Evolutionary conservation across 176 grass and related monocot genomes (phyloP).

Genomic region (Raddia distichophylla): DNA sequence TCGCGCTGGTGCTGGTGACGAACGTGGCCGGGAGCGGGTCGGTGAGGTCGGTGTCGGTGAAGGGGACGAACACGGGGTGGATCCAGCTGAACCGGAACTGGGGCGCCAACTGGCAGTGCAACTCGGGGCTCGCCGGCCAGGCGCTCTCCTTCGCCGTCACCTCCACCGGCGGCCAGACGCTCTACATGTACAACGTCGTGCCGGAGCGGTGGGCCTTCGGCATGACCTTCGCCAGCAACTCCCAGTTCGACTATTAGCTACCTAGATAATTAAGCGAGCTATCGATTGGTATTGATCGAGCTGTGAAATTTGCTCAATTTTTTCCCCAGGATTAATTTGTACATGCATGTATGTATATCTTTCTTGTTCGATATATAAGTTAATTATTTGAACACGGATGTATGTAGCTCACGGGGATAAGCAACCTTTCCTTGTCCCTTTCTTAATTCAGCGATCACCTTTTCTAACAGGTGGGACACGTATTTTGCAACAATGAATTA

Average conservation of each 20-base stretch:
- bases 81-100: slow-evolving; percentile 49
- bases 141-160: slow-evolving; percentile 61
- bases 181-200: slow-evolving; percentile 45
- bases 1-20: slow-evolving; percentile 46
- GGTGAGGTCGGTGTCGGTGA: slow-evolving; percentile 48
- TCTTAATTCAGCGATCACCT: too few species aligned
- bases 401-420: too few species aligned
- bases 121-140: slow-evolving; percentile 44
- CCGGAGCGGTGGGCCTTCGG: slow-evolving; percentile 49
- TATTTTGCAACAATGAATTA: too few species aligned
- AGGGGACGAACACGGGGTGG: slow-evolving; percentile 58
- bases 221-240: slow-evolving; percentile 45
- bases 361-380: too few species aligned
- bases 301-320: too few species aligned
- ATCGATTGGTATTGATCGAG: too few species aligned
- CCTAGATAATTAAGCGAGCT: too few species aligned
- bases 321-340: too few species aligned
- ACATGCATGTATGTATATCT: too few species aligned
- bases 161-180: slow-evolving; percentile 40
- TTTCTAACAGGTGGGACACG: too few species aligned
- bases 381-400: too few species aligned
- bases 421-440: too few species aligned
- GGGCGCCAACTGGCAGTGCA: slow-evolving; percentile 64
- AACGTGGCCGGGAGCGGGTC: slow-evolving; percentile 62
- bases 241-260: slow-evolving; percentile 48